Base-by-base conservation (phyloP, 2,329 filamentous ascomycete species). In the Orbilia blumenaviensis region DNA sequence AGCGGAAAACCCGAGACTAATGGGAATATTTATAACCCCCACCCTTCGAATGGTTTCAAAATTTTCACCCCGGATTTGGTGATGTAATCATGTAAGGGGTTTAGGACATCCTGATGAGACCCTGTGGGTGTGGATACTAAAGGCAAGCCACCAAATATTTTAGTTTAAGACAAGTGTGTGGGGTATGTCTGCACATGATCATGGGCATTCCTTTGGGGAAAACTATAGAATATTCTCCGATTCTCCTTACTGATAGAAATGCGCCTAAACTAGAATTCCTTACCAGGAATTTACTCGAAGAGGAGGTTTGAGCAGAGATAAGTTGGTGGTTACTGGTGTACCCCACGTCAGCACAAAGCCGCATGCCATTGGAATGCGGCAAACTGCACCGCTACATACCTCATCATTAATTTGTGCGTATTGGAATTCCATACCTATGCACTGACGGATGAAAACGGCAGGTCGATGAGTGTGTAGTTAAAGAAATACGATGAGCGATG, bases 21-120 rank as follows among this genome's bases (percentile, higher is more conserved):
- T 29, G 34, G 34, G 18, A 38, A 56, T 56, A 56, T 56, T 38
- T 56, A 56, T 56, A 23, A 60, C 62, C 62, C 62, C 71, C 62
- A 75, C 71, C 36, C 29, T 38, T 56, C 16, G 42, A 38, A 25
- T 10, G 42, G 16, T 29, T 52, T 54, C 16, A 46, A 36, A 18
- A 32, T 21, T 68, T 67, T 38, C 16, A 36, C 52, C 63, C 71
- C 71, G 71, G 71, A 75, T 75, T 75, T 63, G 71, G 54, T 58
- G 54, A 67, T 68, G 56, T 64, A 63, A 68, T 71, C 66, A 71
- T 71, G 66, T 71, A 71, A 71, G 46, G 66, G 66, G 66, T 42
- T 42, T 27, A 44, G 36, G 16, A 10, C 41, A n/a, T 44, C 56
- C 12, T 46, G 36, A 44, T 46, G 54, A 21, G 16, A 48, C 48